Percentiles rank a stretch among this genome's conserved stretches.
Conservation (phyloP, 805 yeast genomes). For the Wickerhamiella musiphila region DNA sequence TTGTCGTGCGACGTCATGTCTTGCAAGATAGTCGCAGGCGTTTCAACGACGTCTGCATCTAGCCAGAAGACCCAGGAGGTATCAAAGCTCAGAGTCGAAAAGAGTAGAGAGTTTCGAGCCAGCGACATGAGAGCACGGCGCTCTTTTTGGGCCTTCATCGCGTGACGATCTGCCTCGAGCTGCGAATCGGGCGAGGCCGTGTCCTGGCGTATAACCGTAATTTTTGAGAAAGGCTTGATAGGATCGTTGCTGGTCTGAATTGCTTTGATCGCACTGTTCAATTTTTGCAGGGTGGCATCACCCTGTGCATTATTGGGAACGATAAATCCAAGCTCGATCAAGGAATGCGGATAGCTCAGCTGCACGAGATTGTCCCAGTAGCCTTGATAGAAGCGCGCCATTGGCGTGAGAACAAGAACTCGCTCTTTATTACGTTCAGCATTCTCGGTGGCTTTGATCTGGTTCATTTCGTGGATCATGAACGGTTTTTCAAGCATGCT, state of each 20-base stretch:
- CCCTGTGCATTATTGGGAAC: constrained; percentile 74
- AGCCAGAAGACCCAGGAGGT: constrained; percentile 95
- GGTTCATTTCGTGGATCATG: constrained; percentile 39
- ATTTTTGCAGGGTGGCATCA: constrained; percentile 50
- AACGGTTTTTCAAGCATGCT: constrained; percentile 14
- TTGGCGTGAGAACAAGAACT: constrained; percentile 75
- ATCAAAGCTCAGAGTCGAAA: constrained; percentile 74
- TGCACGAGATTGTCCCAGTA: constrained; percentile 75
- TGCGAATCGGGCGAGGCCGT: constrained; percentile 54
- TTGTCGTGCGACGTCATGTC: constrained; percentile 74
- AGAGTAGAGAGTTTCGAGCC: constrained; percentile 80
- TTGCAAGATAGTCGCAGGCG: constrained; percentile 68
- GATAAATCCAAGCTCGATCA: constrained; percentile 80
- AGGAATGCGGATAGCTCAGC: constrained; percentile 66
- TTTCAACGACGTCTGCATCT: constrained; percentile 85
- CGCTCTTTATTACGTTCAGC: constrained; percentile 66
- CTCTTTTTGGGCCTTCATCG: constrained; percentile 66
- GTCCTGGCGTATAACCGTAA: constrained; percentile 85
- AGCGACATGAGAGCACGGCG: constrained; percentile 83
- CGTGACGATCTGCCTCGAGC: constrained; percentile 79
- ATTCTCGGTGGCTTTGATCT: constrained; percentile 49
- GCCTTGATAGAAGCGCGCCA: constrained; percentile 66
- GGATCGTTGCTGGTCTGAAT: constrained; percentile 43
- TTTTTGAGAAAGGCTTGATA: constrained; percentile 55
- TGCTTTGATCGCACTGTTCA: constrained; percentile 60